phyloP scores from a whole-genome alignment of 1,284 basidiomycete genomes.

The Moesziomyces globuligerus region DNA sequence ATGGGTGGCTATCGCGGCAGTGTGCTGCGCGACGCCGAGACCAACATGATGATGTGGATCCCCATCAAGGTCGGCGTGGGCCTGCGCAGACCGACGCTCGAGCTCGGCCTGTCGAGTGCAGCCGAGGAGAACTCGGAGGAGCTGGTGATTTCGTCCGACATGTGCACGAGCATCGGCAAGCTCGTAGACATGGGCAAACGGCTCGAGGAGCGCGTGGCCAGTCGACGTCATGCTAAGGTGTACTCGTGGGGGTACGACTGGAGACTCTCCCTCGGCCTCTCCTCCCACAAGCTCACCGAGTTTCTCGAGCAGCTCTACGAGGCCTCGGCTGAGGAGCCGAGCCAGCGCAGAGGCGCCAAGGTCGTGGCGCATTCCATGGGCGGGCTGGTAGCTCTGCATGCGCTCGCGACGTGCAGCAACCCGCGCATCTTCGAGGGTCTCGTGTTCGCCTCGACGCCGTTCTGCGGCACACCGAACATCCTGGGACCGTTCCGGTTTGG shows the following conservation, averaged over 20 bases:
- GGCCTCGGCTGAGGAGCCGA: conserved; percentile 18
- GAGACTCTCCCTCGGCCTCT: conserved; percentile 44
- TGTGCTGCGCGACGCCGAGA: conserved; percentile 62
- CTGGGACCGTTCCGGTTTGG: conserved; percentile 65
- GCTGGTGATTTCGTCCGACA: conserved; percentile 58
- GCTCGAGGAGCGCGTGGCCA: conserved; percentile 47
- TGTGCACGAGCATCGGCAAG: conserved; percentile 57
- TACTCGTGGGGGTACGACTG: conserved; percentile 66
- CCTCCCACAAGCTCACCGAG: conserved; percentile 17
- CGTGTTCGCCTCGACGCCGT: conserved; percentile 65
- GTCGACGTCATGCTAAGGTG: conserved; percentile 48
- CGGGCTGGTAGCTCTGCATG: conserved; percentile 66
- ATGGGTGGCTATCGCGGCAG: conserved; percentile 66
- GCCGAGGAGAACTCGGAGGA: conserved; percentile 56
- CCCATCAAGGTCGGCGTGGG: conserved; percentile 64
- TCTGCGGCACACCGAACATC: conserved; percentile 66
- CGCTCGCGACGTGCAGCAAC: conserved; percentile 54
- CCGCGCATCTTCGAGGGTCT: conserved; percentile 64
- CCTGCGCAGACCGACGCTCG: conserved; percentile 58
- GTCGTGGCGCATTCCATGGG: conserved; percentile 68
- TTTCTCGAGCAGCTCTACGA: conserved; percentile 49
- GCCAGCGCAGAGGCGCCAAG: conserved; percentile 57
- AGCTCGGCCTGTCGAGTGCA: conserved; percentile 55
- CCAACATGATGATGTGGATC: conserved; percentile 63
- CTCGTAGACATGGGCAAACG: conserved; percentile 64